Evolutionary conservation across 352 stramenopile genomes (phyloP).

Genomic region (Phytophthora cactorum): DNA sequence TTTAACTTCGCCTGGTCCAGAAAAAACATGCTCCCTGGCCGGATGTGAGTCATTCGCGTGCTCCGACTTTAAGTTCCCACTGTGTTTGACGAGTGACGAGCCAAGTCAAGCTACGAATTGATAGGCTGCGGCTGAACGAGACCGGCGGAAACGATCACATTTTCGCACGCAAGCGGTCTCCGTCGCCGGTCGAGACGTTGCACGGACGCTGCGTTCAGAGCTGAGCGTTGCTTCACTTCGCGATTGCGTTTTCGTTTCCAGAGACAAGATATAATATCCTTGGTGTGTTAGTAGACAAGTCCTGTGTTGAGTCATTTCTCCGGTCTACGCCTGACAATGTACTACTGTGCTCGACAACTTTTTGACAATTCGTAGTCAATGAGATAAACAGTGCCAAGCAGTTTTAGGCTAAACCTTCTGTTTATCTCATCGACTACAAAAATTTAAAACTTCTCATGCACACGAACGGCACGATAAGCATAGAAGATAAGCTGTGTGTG

Average conservation of each 20-base stretch:
- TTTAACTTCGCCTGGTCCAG: constrained; percentile 6
- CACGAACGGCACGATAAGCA: too few relatives aligned
- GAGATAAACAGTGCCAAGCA: too few relatives aligned
- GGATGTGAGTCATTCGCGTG: neutral
- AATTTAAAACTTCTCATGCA: too few relatives aligned
- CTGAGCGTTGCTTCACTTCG: neutral
- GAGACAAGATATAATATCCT: neutral
- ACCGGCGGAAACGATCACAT: constrained; percentile 2
- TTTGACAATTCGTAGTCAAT: too few relatives aligned
- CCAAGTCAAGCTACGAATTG: neutral
- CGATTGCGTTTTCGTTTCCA: neutral
- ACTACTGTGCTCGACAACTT: neutral
- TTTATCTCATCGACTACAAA: too few relatives aligned
- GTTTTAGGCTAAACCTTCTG: too few relatives aligned
- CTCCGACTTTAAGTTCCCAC: neutral
- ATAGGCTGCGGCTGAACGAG: neutral
- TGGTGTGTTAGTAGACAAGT: neutral
- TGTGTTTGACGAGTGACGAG: too few relatives aligned
- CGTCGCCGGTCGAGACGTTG: constrained; percentile 2
- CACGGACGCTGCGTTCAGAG: neutral
- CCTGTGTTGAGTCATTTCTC: constrained; percentile 8
- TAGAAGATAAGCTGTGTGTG: too few relatives aligned
- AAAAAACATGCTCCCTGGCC: neutral
- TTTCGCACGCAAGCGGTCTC: constrained; percentile 4
- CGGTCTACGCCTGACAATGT: neutral